Percentiles rank a stretch among this genome's conserved stretches.
Conservation (phyloP, 1,284 basidiomycete genomes). For the Ceratobasidium sp. region DNA sequence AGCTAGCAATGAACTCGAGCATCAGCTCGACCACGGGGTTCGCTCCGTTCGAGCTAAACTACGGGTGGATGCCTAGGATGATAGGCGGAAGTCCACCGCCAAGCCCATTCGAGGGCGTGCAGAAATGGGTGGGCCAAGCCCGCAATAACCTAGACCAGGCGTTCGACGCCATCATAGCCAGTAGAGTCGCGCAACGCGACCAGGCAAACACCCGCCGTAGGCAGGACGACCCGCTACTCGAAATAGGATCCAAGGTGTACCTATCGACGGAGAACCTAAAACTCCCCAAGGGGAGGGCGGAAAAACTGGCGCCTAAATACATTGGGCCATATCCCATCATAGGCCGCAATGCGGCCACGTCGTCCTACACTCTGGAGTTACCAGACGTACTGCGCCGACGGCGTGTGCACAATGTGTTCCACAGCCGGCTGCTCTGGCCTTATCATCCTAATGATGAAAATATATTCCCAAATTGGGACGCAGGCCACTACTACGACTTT, state of each 20-base stretch:
- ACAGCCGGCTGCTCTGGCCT: constrained; percentile 45
- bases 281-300: constrained; percentile 43
- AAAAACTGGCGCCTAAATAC: constrained; percentile 31
- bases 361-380: constrained; percentile 45
- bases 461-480: background rate
- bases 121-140: constrained; percentile 49
- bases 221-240: constrained; percentile 40
- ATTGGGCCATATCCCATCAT: constrained; percentile 37
- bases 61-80: constrained; percentile 49
- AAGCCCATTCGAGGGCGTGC: constrained; percentile 50
- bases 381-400: constrained; percentile 44
- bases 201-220: constrained; percentile 50
- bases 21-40: constrained; percentile 51
- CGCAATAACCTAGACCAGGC: constrained; percentile 50
- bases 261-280: constrained; percentile 55
- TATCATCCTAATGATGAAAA: constrained; percentile 46
- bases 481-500: constrained; percentile 7
- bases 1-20: constrained; percentile 54
- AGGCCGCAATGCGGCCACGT: constrained; percentile 1
- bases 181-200: constrained; percentile 46
- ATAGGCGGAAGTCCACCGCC: constrained; percentile 50
- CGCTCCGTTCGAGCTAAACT: constrained; percentile 55
- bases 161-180: constrained; percentile 50
- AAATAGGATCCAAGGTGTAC: constrained; percentile 51
- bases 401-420: constrained; percentile 46